A percentile compares a stretch with the other conserved stretches of the same genome.
Conservation (phyloP, 2,329 filamentous ascomycete genomes). For the Colletotrichum brevisporum region DNA sequence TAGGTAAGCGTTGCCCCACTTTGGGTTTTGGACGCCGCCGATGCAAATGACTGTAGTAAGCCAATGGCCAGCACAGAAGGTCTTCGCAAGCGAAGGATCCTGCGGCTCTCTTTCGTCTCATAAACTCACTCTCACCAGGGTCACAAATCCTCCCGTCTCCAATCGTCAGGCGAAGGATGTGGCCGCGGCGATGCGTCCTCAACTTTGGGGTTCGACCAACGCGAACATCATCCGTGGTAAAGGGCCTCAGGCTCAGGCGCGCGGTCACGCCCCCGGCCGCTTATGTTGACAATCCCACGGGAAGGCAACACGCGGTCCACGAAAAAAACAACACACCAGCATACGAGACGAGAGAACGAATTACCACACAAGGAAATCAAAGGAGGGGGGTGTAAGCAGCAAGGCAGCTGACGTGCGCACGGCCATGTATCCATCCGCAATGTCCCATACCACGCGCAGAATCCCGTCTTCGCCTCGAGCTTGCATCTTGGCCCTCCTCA, state of each 20-base stretch:
- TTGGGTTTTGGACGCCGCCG: no score
- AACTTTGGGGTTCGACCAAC: not conserved
- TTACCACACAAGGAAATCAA: not conserved
- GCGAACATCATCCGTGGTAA: not conserved
- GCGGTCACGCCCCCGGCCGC: not conserved
- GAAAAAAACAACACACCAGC: not conserved
- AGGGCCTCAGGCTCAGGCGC: not conserved
- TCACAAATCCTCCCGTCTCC: constrained; percentile 15
- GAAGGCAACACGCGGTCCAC: not conserved
- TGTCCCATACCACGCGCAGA: constrained; percentile 8
- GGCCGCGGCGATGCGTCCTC: not conserved
- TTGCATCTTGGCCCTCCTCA: constrained; percentile 16
- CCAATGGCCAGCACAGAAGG: constrained; percentile 22
- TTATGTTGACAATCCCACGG: not conserved
- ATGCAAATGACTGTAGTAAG: no score
- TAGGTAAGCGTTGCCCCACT: no score
- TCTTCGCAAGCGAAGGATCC: constrained; percentile 20
- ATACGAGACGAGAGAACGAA: not conserved
- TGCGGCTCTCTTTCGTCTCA: constrained; percentile 21
- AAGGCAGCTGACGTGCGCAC: constrained; percentile 34
- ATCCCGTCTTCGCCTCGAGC: not conserved
- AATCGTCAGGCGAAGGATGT: not conserved
- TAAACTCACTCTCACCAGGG: constrained; percentile 7
- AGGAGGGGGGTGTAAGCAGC: constrained; percentile 30
- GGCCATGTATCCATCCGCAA: constrained; percentile 13